phyloP scores from a whole-genome alignment of 2,329 filamentous ascomycete genomes.

The Colletotrichum tropicale region DNA sequence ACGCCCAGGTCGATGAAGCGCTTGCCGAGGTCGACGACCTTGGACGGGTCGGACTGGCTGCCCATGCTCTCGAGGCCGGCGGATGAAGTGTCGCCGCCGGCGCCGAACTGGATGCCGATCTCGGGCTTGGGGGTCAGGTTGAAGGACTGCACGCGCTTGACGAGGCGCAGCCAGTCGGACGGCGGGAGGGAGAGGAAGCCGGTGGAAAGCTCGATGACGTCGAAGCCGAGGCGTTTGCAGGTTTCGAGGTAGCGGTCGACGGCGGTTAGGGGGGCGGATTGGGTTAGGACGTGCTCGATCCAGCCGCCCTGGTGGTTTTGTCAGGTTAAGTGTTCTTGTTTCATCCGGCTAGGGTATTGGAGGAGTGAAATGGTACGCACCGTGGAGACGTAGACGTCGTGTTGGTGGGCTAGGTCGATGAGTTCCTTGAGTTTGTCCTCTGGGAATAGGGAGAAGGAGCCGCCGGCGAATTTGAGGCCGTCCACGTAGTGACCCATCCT shows the following conservation, averaged over 20 bases:
- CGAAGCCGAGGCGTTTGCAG: slow-evolving; percentile 58
- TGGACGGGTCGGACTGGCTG: slow-evolving; percentile 48
- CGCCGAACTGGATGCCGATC: slow-evolving; percentile 61
- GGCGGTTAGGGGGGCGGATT: slow-evolving; percentile 44
- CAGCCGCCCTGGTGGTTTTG: slow-evolving; percentile 48
- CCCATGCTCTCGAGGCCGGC: slow-evolving; percentile 50
- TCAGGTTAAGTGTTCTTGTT: not conserved
- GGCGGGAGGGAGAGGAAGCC: slow-evolving; percentile 59
- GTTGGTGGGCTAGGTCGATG: not conserved
- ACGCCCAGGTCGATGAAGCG: slow-evolving; percentile 56
- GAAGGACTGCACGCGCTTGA: slow-evolving; percentile 48
- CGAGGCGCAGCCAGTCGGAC: slow-evolving; percentile 57
- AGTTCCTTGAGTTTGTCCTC: slow-evolving; percentile 22
- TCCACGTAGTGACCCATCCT: slow-evolving; percentile 59
- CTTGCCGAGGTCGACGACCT: slow-evolving; percentile 52
- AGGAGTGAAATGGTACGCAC: slow-evolving; percentile 25
- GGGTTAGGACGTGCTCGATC: slow-evolving; percentile 57
- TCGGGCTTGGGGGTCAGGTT: slow-evolving; percentile 59
- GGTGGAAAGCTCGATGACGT: slow-evolving; percentile 57
- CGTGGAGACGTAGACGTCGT: slow-evolving; percentile 55
- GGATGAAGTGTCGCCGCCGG: slow-evolving; percentile 56
- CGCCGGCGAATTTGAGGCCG: slow-evolving; percentile 59
- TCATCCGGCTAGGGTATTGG: fast-evolving
- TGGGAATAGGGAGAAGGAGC: slow-evolving; percentile 55
- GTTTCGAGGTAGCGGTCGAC: slow-evolving; percentile 57